Evolutionary conservation across 345 rosid genomes (phyloP).

Genomic region (Acer campestre): DNA sequence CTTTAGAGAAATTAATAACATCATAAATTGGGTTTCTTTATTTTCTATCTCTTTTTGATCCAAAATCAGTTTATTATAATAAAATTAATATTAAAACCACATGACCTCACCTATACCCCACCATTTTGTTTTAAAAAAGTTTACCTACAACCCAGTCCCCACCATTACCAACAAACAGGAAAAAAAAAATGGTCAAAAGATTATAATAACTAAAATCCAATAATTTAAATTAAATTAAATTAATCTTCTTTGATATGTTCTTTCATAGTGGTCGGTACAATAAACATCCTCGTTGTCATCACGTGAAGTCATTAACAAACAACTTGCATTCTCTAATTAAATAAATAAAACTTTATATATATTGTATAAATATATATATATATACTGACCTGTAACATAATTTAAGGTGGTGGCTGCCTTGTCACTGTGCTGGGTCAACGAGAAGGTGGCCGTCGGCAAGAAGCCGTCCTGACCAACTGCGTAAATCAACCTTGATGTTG

Average conservation of each 20-base stretch:
- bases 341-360: background rate
- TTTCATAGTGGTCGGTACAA: constrained; percentile 32
- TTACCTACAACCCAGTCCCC: no score
- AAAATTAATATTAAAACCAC: background rate
- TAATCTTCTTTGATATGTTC: background rate
- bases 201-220: background rate
- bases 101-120: background rate
- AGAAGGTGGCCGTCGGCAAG: constrained; percentile 44
- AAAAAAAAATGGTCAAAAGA: background rate
- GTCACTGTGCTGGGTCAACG: constrained; percentile 54
- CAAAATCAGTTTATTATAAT: no score
- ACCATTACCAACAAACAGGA: background rate
- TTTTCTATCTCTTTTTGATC: no score
- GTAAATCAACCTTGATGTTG: constrained; percentile 50
- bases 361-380: background rate
- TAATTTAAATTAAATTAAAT: background rate
- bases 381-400: constrained; percentile 67
- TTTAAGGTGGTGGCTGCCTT: constrained; percentile 50
- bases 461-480: constrained; percentile 55
- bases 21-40: no score
- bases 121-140: no score
- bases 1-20: background rate
- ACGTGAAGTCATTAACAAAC: background rate
- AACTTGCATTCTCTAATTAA: background rate
- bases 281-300: constrained; percentile 6